Conservation (phyloP, 2,329 filamentous ascomycete species). For the Sporothrix brasiliensis region DNA sequence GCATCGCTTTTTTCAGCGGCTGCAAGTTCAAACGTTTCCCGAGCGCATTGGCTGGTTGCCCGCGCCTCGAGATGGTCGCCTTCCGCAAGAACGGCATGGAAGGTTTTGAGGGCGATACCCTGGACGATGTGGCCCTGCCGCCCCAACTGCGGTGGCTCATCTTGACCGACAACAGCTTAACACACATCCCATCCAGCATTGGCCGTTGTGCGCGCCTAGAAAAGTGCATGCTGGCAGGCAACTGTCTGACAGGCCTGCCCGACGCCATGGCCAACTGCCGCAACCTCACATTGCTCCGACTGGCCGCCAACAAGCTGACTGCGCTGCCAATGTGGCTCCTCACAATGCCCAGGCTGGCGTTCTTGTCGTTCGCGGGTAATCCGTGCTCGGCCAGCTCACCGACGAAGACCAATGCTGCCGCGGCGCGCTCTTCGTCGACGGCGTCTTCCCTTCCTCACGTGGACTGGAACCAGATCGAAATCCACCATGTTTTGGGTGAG, state of each 20-base stretch:
- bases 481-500: conserved; percentile 49
- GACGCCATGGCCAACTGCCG: conserved; percentile 49
- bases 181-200: conserved; percentile 47
- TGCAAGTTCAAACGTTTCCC: conserved; percentile 52
- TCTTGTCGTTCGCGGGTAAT: conserved; percentile 53
- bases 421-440: conserved; percentile 30
- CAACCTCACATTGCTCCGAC: conserved; percentile 49
- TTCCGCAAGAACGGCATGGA: conserved; percentile 53
- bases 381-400: conserved; percentile 43
- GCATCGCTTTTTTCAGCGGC: conserved; percentile 52
- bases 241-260: conserved; percentile 47
- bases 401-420: conserved; percentile 29
- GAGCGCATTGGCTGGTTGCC: conserved; percentile 47
- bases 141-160: conserved; percentile 52
- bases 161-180: conserved; percentile 51
- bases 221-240: conserved; percentile 56
- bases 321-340: conserved; percentile 51
- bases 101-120: conserved; percentile 42
- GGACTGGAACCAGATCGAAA: conserved; percentile 47
- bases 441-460: conserved; percentile 43
- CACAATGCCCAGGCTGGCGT: conserved; percentile 50
- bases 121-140: conserved; percentile 47
- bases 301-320: conserved; percentile 49
- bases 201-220: conserved; percentile 49
- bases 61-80: conserved; percentile 53